These are phyloP conservation scores for Fagopyrum tataricum DNA, from an alignment of 148 eudicot species.

Conservation along the genomic window DNA sequence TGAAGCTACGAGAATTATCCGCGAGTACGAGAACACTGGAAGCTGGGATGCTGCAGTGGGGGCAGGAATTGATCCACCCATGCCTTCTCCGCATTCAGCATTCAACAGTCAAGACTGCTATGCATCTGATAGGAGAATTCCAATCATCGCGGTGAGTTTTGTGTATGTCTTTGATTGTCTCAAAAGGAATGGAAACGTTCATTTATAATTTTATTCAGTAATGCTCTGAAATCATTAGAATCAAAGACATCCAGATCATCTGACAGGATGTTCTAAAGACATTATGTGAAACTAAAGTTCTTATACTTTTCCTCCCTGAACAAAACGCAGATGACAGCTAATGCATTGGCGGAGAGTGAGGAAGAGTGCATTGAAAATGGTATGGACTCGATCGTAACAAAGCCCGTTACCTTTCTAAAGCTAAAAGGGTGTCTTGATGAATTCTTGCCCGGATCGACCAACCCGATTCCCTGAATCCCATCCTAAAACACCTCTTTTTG, in stretches of 20 bases:
- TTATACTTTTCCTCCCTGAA: not conserved
- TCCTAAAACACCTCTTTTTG: not conserved
- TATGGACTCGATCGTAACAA: constrained; percentile 89
- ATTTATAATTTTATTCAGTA: too few species aligned
- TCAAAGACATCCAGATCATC: not conserved
- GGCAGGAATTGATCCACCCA: constrained; percentile 60
- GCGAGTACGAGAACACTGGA: constrained; percentile 80
- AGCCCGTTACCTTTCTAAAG: constrained; percentile 79
- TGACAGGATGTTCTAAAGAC: not conserved
- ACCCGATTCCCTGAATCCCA: not conserved
- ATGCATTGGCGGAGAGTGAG: constrained; percentile 81
- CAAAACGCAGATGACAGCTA: constrained; percentile 85
- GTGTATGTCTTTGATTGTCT: too few species aligned
- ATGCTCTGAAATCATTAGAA: not conserved
- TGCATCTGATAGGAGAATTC: constrained; percentile 34
- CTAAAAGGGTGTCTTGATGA: constrained; percentile 72
- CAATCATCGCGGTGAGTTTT: constrained; percentile 71
- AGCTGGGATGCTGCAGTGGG: constrained; percentile 73
- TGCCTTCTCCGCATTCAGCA: constrained; percentile 18
- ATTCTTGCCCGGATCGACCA: constrained; percentile 29
- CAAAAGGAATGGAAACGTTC: too few species aligned
- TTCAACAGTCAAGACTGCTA: constrained; percentile 21
- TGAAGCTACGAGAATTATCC: constrained; percentile 79
- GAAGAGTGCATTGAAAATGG: constrained; percentile 87
- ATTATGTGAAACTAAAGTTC: not conserved